Conservation (phyloP, 176 grass and related monocot species). For the Neostapfia colusana region DNA sequence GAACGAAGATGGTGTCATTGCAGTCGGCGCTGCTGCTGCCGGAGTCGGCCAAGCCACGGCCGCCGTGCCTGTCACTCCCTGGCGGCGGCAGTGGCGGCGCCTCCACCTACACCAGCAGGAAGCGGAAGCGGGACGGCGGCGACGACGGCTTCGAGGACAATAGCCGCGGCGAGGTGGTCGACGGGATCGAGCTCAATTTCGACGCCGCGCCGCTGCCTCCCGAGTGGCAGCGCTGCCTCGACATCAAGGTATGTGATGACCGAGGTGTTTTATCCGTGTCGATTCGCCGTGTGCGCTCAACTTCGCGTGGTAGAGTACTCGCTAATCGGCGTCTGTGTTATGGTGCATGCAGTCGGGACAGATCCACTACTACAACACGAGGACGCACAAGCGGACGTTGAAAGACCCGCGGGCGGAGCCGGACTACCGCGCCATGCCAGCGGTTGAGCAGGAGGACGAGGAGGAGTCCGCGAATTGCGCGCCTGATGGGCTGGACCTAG, state of each 20-base stretch:
- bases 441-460: background rate
- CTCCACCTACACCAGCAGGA: slow-evolving; percentile 53
- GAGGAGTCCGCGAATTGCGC: slow-evolving; percentile 20
- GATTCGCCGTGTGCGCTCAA: too few relatives aligned
- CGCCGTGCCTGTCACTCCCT: slow-evolving; percentile 45
- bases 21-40: slow-evolving; percentile 62
- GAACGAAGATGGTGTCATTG: slow-evolving; percentile 59
- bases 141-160: background rate
- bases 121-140: slow-evolving; percentile 55
- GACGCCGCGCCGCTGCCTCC: slow-evolving; percentile 64
- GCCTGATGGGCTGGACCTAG: slow-evolving; percentile 57
- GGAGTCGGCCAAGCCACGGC: slow-evolving; percentile 56
- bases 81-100: slow-evolving; percentile 26
- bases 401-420: slow-evolving; percentile 54
- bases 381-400: slow-evolving; percentile 75
- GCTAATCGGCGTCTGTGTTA: background rate
- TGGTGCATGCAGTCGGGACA: slow-evolving; percentile 58
- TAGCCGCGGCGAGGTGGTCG: slow-evolving; percentile 23
- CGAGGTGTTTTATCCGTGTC: too few relatives aligned
- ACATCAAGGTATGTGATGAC: slow-evolving; percentile 57
- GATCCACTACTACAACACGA: slow-evolving; percentile 93
- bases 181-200: slow-evolving; percentile 75
- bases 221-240: slow-evolving; percentile 97
- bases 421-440: background rate
- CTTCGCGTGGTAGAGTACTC: too few relatives aligned